Conservation (phyloP, 805 yeast species). For the Grigorovia humatica region DNA sequence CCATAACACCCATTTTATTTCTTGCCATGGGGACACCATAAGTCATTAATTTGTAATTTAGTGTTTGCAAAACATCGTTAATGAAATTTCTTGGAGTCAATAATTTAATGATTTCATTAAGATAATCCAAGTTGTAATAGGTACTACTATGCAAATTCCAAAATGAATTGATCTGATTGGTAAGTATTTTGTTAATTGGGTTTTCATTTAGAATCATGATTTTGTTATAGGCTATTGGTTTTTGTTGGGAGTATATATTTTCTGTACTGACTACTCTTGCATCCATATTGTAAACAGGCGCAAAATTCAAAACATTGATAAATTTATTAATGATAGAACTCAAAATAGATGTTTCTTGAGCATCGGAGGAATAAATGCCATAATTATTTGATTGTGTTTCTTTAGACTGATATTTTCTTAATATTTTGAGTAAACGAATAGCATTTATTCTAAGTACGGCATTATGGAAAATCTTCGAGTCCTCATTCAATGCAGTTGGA, state of each 20-base stretch:
- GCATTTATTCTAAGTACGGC: conserved; percentile 29
- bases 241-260: conserved; percentile 20
- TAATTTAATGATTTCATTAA: conserved; percentile 20
- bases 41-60: conserved; percentile 18
- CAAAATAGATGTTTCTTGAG: conserved; percentile 20
- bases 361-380: conserved; percentile 25
- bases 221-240: conserved; percentile 18
- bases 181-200: conserved; percentile 25
- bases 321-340: conserved; percentile 19
- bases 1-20: conserved; percentile 14
- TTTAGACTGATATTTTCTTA: conserved; percentile 13
- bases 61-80: conserved; percentile 18
- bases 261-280: conserved; percentile 16
- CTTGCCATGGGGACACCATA: conserved; percentile 19
- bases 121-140: conserved; percentile 26
- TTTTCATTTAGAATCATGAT: conserved; percentile 21
- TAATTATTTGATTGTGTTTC: conserved; percentile 19
- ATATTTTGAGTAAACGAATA: conserved; percentile 15
- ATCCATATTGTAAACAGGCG: conserved; percentile 24
- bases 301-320: conserved; percentile 12
- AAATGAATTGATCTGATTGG: conserved; percentile 28
- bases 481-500: conserved; percentile 37
- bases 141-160: conserved; percentile 31
- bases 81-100: conserved; percentile 22
- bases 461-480: conserved; percentile 35